Conservation (phyloP, 140 eudicot species). For the Stevia rebaudiana region DNA sequence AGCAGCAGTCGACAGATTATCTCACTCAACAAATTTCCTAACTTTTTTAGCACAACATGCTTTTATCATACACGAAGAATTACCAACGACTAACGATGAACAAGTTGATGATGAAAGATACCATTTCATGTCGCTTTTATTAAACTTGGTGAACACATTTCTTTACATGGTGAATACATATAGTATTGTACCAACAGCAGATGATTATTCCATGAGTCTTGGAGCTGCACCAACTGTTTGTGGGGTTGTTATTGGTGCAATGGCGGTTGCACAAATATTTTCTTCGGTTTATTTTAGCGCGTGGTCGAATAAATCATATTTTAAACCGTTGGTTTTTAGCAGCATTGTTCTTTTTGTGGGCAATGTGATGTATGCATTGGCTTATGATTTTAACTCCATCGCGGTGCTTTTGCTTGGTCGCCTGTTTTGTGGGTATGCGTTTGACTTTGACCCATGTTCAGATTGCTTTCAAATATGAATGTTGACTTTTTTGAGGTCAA, state of each 20-base stretch:
- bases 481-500: not conserved
- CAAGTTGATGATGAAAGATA: conserved; percentile 48
- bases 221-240: conserved; percentile 98
- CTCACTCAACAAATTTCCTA: conserved; percentile 71
- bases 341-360: conserved; percentile 83
- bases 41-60: conserved; percentile 80
- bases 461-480: not conserved
- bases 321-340: conserved; percentile 78
- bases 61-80: conserved; percentile 72
- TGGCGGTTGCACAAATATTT: conserved; percentile 95
- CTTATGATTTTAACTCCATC: conserved; percentile 73
- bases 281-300: conserved; percentile 96
- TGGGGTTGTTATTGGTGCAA: conserved; percentile 85
- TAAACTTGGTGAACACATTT: conserved; percentile 78
- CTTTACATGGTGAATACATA: conserved; percentile 94
- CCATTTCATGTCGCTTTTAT: conserved; percentile 75
- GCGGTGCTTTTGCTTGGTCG: conserved; percentile 80
- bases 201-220: conserved; percentile 76
- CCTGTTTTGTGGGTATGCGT: conserved; percentile 74
- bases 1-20: conserved; percentile 73
- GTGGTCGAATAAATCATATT: conserved; percentile 90
- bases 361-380: conserved; percentile 80
- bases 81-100: conserved; percentile 57
- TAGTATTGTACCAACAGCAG: conserved; percentile 96
- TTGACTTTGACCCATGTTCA: conserved; percentile 14